Base-by-base conservation (phyloP, 2,329 filamentous ascomycete genomes). In the Fusarium continuum region DNA sequence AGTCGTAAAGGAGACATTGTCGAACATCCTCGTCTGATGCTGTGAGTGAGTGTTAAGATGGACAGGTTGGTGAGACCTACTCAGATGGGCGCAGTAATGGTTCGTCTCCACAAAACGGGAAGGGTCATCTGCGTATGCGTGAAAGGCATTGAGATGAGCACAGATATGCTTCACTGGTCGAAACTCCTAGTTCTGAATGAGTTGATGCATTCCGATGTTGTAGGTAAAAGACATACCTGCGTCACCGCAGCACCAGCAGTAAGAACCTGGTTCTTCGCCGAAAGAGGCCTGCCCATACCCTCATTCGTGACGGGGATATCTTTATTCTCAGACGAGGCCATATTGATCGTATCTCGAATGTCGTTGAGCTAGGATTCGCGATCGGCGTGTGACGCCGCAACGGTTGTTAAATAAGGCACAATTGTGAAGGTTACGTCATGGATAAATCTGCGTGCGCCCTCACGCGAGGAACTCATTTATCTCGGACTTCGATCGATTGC, bases 1-100 rank as follows among this genome's bases (percentile, higher is more conserved):
- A 85, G 76, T 96, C 92, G 78, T 95, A 96, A 61, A 96, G 84
- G 25, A 96, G 85, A 74, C 92, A 96, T 80, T 96, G 92, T 5
- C 92, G 85, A 53, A 96, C 83, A 61, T 95, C 91, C 79, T 73
- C 57, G 28, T 76, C 74, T 55, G 4, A 1, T 5, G 5, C 0
- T 28, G 62, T 43, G 61, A 83, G 80, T 80, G 83, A 59, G 84
- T 14, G 8, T n/a, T n/a, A n/a, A n/a, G 2, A 2, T 2, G 13
- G 2, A 4, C 0, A 8, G 2, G 0, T 5, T 5, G 3, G 25
- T 14, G 7, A 2, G 7, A 48, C 57, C 1, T 67, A 75, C 74
- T 92, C 5, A 95, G 70, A 70, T 95, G 91, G 1, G 88, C 84
- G 73, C 92, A 96, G 77, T 95, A 96, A 75, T 96, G 92, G 72